Evolutionary conservation across 768 basidiomycete species (phyloP), one percentile per base, ranked within the genome.

Genomic region (Suillus sp.): DNA sequence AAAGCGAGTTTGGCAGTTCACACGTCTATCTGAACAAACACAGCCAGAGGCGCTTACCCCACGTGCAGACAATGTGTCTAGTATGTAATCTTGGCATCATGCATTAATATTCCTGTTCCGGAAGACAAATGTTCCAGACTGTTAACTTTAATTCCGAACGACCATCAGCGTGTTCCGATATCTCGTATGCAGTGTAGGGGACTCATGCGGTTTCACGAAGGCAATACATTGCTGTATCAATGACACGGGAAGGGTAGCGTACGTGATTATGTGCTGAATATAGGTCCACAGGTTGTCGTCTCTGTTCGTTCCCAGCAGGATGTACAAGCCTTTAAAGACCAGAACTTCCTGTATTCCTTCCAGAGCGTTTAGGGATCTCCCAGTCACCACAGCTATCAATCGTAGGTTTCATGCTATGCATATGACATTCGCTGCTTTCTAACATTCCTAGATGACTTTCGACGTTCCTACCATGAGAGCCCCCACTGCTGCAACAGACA

Each of bases 211-310:
- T 20, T n/a, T 13, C 30, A 53, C 2, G 10, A 53, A 53, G 30
- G 51, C 50, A 53, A 53, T 53, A 10, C 18, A 53, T 30, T 53
- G 50, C 51, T 53, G 51, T 53, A 53, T 32, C 32, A 20, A 27
- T 53, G 11, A 2, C 4, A 1, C 1, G 20, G 18, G 51, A 53
- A 10, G 50, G 50, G 8, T 11, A n/a, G 20, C 1, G 32, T 51
- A n/a, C 51, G 30, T 32, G 51, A 53, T n/a, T 20, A 32, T 34
- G 10, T 13, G 2, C 32, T 53, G 30, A 53, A n/a, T 53, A 53
- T 53, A n/a, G 6, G n/a, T n/a, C 5, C 20, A 32, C 51, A 32
- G 30, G 9, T 20, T 5, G 5, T 34, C 30, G 20, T 11, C 30
- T n/a, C 20, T 32, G 10, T 53, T 32, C 30, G 11, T 53, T 32